Evolutionary conservation across 2,329 filamentous ascomycete species (phyloP).

Genomic region (Paraphoma chrysanthemicola): DNA sequence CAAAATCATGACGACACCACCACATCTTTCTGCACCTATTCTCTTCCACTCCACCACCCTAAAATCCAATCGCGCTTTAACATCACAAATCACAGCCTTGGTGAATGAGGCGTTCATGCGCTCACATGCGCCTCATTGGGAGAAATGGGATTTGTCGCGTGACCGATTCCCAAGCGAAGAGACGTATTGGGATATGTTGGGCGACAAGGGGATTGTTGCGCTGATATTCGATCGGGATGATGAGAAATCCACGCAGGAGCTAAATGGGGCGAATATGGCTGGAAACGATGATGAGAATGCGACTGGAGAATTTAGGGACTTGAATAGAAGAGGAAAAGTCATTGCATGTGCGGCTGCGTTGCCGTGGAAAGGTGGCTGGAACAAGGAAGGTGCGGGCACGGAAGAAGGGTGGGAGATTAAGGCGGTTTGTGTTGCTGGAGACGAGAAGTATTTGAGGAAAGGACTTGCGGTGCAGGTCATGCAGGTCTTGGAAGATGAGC

Average conservation of each 20-base stretch:
- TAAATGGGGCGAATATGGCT: too few relatives aligned
- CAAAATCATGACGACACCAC: slow-evolving; percentile 1
- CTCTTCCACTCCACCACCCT: slow-evolving; percentile 18
- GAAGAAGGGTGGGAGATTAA: slow-evolving; percentile 40
- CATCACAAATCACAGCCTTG: slow-evolving; percentile 18
- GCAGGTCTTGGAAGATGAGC: slow-evolving; percentile 12
- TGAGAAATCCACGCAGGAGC: not conserved
- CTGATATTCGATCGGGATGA: slow-evolving; percentile 22
- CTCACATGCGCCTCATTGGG: slow-evolving; percentile 9
- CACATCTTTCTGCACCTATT: slow-evolving; percentile 13
- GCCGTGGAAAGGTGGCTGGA: slow-evolving; percentile 33
- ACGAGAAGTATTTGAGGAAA: slow-evolving; percentile 18
- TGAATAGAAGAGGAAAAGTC: slow-evolving; percentile 7
- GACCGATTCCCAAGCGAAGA: slow-evolving; percentile 21
- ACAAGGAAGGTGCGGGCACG: slow-evolving; percentile 14
- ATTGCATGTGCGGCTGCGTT: slow-evolving; percentile 30
- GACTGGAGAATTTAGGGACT: not conserved
- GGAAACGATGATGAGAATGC: not conserved
- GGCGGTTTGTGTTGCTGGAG: slow-evolving; percentile 28
- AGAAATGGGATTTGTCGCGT: slow-evolving; percentile 19
- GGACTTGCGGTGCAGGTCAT: slow-evolving; percentile 26
- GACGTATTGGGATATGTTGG: slow-evolving; percentile 21
- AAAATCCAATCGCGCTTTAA: slow-evolving; percentile 8
- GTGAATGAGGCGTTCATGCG: slow-evolving; percentile 31
- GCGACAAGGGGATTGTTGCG: slow-evolving; percentile 13